Conservation (phyloP, 2,329 filamentous ascomycete genomes). For the Beauveria asiatica region DNA sequence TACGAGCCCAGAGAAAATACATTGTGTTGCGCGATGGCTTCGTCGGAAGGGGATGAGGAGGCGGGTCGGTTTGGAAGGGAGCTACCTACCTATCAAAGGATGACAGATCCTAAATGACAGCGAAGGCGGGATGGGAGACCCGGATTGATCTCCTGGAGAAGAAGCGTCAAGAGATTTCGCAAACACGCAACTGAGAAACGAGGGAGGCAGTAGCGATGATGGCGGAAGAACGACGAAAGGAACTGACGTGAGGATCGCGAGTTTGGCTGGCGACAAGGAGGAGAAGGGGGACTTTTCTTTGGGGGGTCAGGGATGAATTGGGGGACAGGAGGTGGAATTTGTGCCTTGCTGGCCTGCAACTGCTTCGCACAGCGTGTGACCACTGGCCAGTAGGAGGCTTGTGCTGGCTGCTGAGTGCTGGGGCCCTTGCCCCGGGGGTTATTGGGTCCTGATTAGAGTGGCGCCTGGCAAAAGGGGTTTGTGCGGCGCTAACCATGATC, state of each 20-base stretch:
- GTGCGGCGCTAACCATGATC: conserved; percentile 18
- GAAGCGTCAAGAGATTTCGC: conserved; percentile 6
- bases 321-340: conserved; percentile 21
- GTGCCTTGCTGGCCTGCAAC: conserved; percentile 22
- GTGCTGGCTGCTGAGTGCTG: conserved; percentile 13
- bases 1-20: not conserved
- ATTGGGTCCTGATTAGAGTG: conserved; percentile 9
- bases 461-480: conserved; percentile 25
- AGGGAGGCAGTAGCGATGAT: conserved; percentile 31
- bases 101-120: conserved; percentile 7
- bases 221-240: conserved; percentile 18
- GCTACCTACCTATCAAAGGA: conserved; percentile 9
- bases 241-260: conserved; percentile 16
- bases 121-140: not conserved
- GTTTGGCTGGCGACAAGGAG: conserved; percentile 11
- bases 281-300: conserved; percentile 20
- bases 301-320: conserved; percentile 14
- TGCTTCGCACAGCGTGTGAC: not conserved
- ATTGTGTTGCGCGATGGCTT: conserved; percentile 1
- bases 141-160: not conserved
- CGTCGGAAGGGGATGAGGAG: not conserved
- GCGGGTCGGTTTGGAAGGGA: not conserved
- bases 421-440: conserved; percentile 17
- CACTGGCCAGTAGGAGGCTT: not conserved
- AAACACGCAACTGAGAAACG: conserved; percentile 15